Evolutionary conservation across 2,329 filamentous ascomycete genomes (phyloP), one percentile per base, ranked within the genome.

Genomic region (Sporothrix dimorphospora): DNA sequence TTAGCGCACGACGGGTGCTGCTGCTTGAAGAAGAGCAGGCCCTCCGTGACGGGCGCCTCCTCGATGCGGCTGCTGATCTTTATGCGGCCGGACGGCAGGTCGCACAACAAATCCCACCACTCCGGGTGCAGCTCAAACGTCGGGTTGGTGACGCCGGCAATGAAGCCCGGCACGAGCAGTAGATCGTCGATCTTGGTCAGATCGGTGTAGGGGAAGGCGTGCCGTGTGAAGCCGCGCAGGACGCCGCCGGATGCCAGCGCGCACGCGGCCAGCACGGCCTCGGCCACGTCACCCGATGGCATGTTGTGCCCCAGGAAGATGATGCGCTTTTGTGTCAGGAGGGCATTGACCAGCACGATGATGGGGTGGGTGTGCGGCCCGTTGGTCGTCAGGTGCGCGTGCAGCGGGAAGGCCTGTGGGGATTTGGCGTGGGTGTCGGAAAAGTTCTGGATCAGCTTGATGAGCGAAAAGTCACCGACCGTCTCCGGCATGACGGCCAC

Each of bases 41-140:
- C 95, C 77, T 99, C 96, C 0, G 94, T 98, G 4, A 92, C 82
- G 1, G 91, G 89, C 0, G 94, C 92, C 27, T 88, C 82, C 74
- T 98, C 95, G 75, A 98, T 94, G 77, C 90, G 91, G 79, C 88
- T 93, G 78, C 93, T 97, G 78, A 99, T 98, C 82, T 96, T 97
- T 85, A 99, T 94, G 57, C 94, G 90, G 11, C 96, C 96, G 1
- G 91, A 95, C 0, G 94, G 92, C 55, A 99, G 85, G 81, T 99
- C 96, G 81, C 96, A 99, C 14, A 99, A 86, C 11, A 99, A 83
- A 81, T 99, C 96, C 96, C 96, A 99, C 96, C 96, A 99, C 79
- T 98, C 94, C 0, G 92, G 93, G 78, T 98, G 95, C 78, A 94
- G 90, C 74, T 95, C 94, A 80, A 99, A 99, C 0, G 94, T 95